Base-by-base conservation (phyloP, 1,284 basidiomycete species). In the Ganoderma leucocontextum region DNA sequence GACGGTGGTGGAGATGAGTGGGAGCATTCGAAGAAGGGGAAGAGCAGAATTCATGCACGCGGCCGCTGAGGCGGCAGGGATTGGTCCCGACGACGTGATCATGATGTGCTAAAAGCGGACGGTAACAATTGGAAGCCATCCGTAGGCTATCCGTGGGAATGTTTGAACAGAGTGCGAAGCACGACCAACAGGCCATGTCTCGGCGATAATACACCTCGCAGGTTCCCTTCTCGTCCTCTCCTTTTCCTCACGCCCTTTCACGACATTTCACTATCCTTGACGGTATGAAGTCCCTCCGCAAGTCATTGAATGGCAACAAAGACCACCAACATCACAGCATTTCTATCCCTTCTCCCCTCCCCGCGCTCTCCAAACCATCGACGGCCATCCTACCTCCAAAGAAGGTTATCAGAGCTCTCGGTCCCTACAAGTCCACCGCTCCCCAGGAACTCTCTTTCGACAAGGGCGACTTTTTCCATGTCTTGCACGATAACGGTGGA, bases 381-480 rank as follows among this genome's bases (percentile, higher is more conserved):
- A 82, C 89, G 57, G 86, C 91, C 59, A 89, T 94, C 68, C 82
- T 91, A 5, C 96, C 96, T 1, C 96, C 98, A 0, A 94, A 97
- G 82, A 97, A 96, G 80, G 97, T 99, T 77, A 98, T 99, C 76
- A 92, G 95, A 68, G 97, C 98, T 6, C 85, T 94, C 71, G 80
- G 86, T 35, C 80, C 87, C 25, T 91, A 96, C 82, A 82, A 87
- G 55, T 90, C 95, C 1, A 85, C 87, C 66, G 89, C 91, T 0
- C 94, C 96, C 0, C 92, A 95, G 77, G 93, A 99, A 77, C 89
- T 99, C 65, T 90, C 94, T 55, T 99, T 99, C 79, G 86, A 89
- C 73, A 94, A 94, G 81, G 98, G 98, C 71, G 98, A 99, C 83
- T 99, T 99, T 82, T 99, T 98, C 84, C 95, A 99, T 82, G 97